A percentile compares a stretch with the other conserved stretches of the same genome.
Evolutionary conservation across 345 rosid genomes (phyloP).

Genomic region (Limnanthes douglasii): DNA sequence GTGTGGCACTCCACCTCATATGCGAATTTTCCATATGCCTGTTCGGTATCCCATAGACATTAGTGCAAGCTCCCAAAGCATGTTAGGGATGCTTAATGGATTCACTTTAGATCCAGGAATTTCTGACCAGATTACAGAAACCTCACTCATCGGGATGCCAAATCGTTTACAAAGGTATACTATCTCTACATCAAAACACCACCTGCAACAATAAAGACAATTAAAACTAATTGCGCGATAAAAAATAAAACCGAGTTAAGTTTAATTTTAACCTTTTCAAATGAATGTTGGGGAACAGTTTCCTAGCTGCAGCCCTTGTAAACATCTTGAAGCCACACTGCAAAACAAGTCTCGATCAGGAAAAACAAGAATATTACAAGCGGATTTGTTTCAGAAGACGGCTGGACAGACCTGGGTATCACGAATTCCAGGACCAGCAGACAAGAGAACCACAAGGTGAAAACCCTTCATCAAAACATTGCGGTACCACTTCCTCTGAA

Average conservation of each 20-base stretch:
- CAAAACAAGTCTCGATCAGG: neutral
- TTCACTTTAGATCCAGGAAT: constrained; percentile 96
- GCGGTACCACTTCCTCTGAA: constrained; percentile 98
- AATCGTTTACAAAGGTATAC: constrained; percentile 84
- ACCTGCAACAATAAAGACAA: constrained; percentile 66
- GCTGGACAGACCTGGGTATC: constrained; percentile 68
- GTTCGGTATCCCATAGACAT: constrained; percentile 86
- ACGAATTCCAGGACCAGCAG: constrained; percentile 93
- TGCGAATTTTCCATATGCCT: constrained; percentile 52
- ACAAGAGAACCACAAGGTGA: constrained; percentile 72
- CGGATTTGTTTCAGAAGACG: constrained; percentile 3
- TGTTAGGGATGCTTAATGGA: constrained; percentile 76
- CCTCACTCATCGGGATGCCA: constrained; percentile 55
- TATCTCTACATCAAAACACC: constrained; percentile 98
- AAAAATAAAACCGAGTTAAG: too few species aligned
- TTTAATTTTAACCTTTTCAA: constrained; percentile 78
- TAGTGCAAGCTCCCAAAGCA: constrained; percentile 95
- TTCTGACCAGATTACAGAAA: constrained; percentile 90
- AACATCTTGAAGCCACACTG: constrained; percentile 99
- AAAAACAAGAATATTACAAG: neutral
- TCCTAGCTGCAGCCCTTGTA: constrained; percentile 94
- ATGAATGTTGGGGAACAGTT: constrained; percentile 73
- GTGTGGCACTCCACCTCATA: constrained; percentile 12
- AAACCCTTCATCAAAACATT: constrained; percentile 96
- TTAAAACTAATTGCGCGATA: too few species aligned